A percentile compares a stretch with the other conserved stretches of the same genome.
Evolutionary conservation across 2,329 filamentous ascomycete genomes (phyloP).

Genomic region (Drechmeria coniospora): DNA sequence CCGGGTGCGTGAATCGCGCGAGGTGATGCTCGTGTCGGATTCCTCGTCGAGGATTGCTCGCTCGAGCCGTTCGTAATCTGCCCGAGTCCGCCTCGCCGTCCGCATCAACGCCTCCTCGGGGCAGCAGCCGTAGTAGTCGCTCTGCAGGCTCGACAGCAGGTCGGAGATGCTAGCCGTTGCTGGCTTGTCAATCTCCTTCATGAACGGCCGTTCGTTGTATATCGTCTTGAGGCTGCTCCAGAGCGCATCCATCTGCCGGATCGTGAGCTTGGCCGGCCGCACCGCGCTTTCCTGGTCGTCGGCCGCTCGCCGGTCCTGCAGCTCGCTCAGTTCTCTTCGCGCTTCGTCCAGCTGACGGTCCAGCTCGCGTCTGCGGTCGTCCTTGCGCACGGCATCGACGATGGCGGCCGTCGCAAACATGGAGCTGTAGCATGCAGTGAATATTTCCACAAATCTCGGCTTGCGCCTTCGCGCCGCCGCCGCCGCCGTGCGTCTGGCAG

Average conservation of each 20-base stretch:
- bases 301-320: slow-evolving; percentile 18
- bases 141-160: slow-evolving; percentile 12
- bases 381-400: slow-evolving; percentile 44
- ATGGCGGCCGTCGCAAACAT: slow-evolving; percentile 50
- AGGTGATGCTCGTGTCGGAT: slow-evolving; percentile 5
- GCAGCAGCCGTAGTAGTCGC: slow-evolving; percentile 14
- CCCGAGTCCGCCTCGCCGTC: slow-evolving; percentile 7
- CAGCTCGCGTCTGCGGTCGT: slow-evolving; percentile 41
- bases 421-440: slow-evolving; percentile 54
- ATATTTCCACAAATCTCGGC: slow-evolving; percentile 34
- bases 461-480: slow-evolving; percentile 32
- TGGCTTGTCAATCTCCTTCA: slow-evolving; percentile 19
- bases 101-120: slow-evolving; percentile 9
- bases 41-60: slow-evolving; percentile 14
- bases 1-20: slow-evolving; percentile 10
- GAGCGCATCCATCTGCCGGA: slow-evolving; percentile 15
- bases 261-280: slow-evolving; percentile 7
- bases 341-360: slow-evolving; percentile 44
- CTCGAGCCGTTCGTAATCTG: slow-evolving; percentile 17
- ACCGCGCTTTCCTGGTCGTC: slow-evolving; percentile 3
- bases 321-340: slow-evolving; percentile 27
- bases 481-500: slow-evolving; percentile 36
- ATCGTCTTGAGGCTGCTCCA: slow-evolving; percentile 17
- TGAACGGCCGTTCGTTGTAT: slow-evolving; percentile 16
- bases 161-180: slow-evolving; percentile 12